phyloP scores from a whole-genome alignment of 768 basidiomycete genomes.

The Gloeophyllum trabeum region DNA sequence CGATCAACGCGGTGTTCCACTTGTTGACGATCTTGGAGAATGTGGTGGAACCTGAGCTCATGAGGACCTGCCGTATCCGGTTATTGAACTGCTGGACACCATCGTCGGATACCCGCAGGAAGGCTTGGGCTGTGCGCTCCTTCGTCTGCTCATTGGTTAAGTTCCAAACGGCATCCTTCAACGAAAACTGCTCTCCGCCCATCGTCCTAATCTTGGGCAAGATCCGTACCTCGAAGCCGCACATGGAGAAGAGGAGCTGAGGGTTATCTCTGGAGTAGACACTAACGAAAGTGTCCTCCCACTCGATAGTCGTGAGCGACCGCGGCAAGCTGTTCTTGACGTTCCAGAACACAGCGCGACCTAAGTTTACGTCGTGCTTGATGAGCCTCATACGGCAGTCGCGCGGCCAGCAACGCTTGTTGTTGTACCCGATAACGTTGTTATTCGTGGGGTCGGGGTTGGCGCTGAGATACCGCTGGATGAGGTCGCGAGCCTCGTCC shows the following conservation, averaged over 20 bases:
- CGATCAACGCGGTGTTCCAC: conserved; percentile 94
- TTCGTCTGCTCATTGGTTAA: conserved; percentile 95
- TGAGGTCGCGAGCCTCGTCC: conserved; percentile 94
- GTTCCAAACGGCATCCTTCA: conserved; percentile 96
- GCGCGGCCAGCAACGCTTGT: conserved; percentile 98
- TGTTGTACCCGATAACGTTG: conserved; percentile 98
- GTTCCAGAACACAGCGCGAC: conserved; percentile 98
- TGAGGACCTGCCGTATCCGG: conserved; percentile 89
- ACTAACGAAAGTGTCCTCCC: conserved; percentile 97
- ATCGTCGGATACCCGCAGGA: conserved; percentile 94
- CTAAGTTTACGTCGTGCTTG: conserved; percentile 98
- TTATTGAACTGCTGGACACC: conserved; percentile 98
- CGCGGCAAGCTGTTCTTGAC: conserved; percentile 94
- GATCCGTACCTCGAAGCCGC: conserved; percentile 97
- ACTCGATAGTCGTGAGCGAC: conserved; percentile 95
- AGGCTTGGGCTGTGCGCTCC: conserved; percentile 95
- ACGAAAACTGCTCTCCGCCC: conserved; percentile 93
- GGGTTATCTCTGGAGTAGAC: conserved; percentile 98
- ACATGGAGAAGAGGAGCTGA: conserved; percentile 96
- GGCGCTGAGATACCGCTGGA: conserved; percentile 93
- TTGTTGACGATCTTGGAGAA: conserved; percentile 99
- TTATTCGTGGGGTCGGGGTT: conserved; percentile 99
- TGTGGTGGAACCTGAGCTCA: conserved; percentile 97
- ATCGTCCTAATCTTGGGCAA: conserved; percentile 92
- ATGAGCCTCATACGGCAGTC: conserved; percentile 98